Percentiles rank a stretch among this genome's conserved stretches.
Conservation (phyloP, 768 basidiomycete species). For the Mycena galericulata region DNA sequence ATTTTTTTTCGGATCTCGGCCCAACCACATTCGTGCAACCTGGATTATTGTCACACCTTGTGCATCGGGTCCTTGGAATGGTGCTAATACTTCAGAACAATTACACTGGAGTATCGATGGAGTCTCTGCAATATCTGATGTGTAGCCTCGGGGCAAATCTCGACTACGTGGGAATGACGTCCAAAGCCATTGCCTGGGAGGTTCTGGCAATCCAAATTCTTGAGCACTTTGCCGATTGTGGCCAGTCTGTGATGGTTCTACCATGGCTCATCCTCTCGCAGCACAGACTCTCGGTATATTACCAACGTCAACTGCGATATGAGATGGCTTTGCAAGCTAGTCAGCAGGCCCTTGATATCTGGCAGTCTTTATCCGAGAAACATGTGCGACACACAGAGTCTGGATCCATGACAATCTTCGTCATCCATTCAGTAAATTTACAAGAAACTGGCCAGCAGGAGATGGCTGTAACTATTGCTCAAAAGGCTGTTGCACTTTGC, state of each 20-base stretch:
- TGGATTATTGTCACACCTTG: too few relatives aligned
- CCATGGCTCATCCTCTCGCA: neutral
- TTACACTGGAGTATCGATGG: too few relatives aligned
- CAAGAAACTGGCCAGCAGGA: neutral
- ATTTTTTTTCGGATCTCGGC: neutral
- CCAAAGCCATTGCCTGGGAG: neutral
- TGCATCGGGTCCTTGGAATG: neutral
- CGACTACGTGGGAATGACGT: neutral
- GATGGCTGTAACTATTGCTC: neutral
- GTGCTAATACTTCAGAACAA: too few relatives aligned
- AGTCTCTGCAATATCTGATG: too few relatives aligned
- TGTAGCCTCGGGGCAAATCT: neutral
- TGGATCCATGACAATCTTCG: neutral
- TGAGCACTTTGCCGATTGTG: neutral
- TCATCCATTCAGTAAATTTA: neutral
- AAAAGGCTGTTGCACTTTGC: neutral
- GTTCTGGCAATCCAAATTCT: neutral
- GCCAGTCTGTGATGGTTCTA: neutral
- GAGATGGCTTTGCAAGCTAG: neutral
- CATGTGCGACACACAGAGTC: neutral
- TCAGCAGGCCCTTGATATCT: neutral
- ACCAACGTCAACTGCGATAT: slow-evolving; percentile 1
- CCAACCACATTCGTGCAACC: too few relatives aligned
- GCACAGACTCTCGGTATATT: neutral
- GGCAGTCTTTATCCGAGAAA: neutral